A percentile compares a stretch with the other conserved stretches of the same genome.
Conservation (phyloP, 2,329 filamentous ascomycete species). For the Lasiodiplodia theobromae region DNA sequence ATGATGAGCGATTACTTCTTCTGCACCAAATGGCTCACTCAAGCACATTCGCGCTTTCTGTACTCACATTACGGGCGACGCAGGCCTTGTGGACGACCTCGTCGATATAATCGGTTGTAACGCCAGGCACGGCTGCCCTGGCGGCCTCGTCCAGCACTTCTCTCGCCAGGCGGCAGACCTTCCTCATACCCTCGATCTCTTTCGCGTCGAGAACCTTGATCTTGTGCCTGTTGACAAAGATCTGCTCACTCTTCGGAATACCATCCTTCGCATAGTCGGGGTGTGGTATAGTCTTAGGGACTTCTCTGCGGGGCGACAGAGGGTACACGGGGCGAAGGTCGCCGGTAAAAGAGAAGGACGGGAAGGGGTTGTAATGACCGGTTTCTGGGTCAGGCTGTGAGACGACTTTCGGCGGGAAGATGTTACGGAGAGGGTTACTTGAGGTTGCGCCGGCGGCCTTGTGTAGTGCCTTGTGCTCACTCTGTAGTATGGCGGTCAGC, state of each 20-base stretch:
- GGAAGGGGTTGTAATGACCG: slow-evolving; percentile 91
- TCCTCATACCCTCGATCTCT: slow-evolving; percentile 88
- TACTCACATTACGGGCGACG: slow-evolving; percentile 83
- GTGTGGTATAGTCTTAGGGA: slow-evolving; percentile 80
- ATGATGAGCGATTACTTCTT: slow-evolving; percentile 34
- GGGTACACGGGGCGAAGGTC: slow-evolving; percentile 81
- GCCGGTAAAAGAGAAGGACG: slow-evolving; percentile 83
- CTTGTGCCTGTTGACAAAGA: slow-evolving; percentile 75
- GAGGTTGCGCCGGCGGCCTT: slow-evolving; percentile 67
- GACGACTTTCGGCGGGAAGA: slow-evolving; percentile 80
- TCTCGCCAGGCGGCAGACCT: slow-evolving; percentile 83
- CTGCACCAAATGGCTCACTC: background rate
- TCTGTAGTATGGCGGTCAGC: slow-evolving; percentile 56
- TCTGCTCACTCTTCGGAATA: slow-evolving; percentile 70
- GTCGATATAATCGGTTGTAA: slow-evolving; percentile 95
- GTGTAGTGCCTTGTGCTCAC: slow-evolving; percentile 81
- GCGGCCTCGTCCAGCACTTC: slow-evolving; percentile 95
- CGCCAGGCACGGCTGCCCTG: slow-evolving; percentile 81
- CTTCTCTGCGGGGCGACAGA: slow-evolving; percentile 49
- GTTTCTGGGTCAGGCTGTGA: slow-evolving; percentile 92
- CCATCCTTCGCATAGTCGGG: slow-evolving; percentile 91
- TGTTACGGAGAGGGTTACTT: slow-evolving; percentile 73
- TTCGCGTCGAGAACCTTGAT: slow-evolving; percentile 81
- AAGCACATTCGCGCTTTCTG: background rate
- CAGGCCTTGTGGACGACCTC: slow-evolving; percentile 95